Conservation (phyloP, 2,329 filamentous ascomycete species). For the Pseudonectria buxi region DNA sequence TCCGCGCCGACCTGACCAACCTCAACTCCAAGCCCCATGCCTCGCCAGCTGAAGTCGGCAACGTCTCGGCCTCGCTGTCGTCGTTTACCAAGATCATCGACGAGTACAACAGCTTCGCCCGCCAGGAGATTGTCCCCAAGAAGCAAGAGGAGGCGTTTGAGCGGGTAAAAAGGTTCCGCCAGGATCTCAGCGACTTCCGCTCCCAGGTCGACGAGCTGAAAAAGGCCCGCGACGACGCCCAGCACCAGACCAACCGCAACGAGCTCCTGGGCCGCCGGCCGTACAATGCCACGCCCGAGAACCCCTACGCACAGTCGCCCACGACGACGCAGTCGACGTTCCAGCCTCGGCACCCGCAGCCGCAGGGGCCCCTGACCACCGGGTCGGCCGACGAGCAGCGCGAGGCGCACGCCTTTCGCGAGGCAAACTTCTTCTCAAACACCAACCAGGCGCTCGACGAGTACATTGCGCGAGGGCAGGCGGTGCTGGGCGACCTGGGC, state of each 20-base stretch:
- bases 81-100: conserved; percentile 84
- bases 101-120: conserved; percentile 80
- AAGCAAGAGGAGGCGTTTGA: conserved; percentile 90
- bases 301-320: conserved; percentile 69
- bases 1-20: conserved; percentile 68
- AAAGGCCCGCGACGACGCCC: conserved; percentile 66
- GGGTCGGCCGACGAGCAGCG: conserved; percentile 58
- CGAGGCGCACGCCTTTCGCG: conserved; percentile 77
- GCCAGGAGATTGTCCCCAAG: conserved; percentile 80
- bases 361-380: conserved; percentile 23
- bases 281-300: conserved; percentile 77
- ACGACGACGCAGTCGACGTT: conserved; percentile 29
- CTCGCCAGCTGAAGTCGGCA: conserved; percentile 51
- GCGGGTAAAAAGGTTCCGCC: conserved; percentile 76
- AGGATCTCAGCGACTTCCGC: conserved; percentile 74
- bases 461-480: conserved; percentile 84
- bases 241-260: conserved; percentile 58
- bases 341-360: conserved; percentile 35
- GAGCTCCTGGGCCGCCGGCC: conserved; percentile 83
- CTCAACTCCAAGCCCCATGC: conserved; percentile 60
- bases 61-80: conserved; percentile 70
- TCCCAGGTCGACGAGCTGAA: conserved; percentile 72
- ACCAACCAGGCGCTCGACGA: conserved; percentile 87
- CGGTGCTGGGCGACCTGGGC: conserved; percentile 80
- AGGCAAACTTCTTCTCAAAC: conserved; percentile 78